These are phyloP conservation scores for Acer saccharum DNA, from an alignment of 345 rosid genomes.

Conservation along the genomic window DNA sequence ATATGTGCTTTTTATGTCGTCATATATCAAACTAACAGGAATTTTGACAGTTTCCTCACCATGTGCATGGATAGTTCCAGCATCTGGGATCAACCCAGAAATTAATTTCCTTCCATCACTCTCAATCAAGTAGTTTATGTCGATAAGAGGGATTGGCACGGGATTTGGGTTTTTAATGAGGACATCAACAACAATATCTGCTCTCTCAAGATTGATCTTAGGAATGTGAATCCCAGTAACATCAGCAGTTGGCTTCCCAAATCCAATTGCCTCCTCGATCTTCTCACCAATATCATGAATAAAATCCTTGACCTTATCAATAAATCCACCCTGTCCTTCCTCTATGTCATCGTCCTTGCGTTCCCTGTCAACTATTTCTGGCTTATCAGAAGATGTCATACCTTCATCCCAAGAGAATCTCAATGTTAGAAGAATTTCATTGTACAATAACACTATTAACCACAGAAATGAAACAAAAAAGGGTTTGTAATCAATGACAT, in stretches of 20 bases:
- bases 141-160: constrained; percentile 83
- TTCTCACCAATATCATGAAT: constrained; percentile 93
- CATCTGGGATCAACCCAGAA: constrained; percentile 92
- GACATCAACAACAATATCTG: constrained; percentile 82
- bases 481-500: neutral
- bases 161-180: constrained; percentile 95
- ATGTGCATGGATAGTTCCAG: constrained; percentile 85
- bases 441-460: neutral
- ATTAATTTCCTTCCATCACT: constrained; percentile 89
- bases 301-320: constrained; percentile 90
- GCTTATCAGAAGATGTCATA: constrained; percentile 78
- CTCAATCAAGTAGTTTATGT: constrained; percentile 79
- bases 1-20: constrained; percentile 79
- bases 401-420: constrained; percentile 23
- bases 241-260: constrained; percentile 98
- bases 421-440: neutral
- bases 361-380: constrained; percentile 56
- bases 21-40: constrained; percentile 79
- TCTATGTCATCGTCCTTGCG: constrained; percentile 54
- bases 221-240: constrained; percentile 80
- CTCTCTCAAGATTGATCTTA: constrained; percentile 75
- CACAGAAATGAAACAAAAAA: neutral
- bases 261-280: constrained; percentile 84
- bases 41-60: constrained; percentile 96
- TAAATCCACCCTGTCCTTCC: constrained; percentile 77